Evolutionary conservation across 768 basidiomycete species (phyloP).

Genomic region (Mycena metata): DNA sequence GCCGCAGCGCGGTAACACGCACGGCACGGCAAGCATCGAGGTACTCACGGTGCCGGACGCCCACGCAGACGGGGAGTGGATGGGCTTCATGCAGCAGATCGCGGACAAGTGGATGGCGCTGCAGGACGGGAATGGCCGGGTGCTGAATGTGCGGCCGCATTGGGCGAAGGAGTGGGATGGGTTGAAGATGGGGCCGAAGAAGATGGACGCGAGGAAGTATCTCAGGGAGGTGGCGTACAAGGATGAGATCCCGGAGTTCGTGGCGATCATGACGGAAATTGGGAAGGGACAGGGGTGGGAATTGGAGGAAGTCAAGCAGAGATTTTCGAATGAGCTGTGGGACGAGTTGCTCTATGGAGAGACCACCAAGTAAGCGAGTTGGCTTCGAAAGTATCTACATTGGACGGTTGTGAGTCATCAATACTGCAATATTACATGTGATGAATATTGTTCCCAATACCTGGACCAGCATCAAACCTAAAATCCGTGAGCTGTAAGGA

Average conservation of each 20-base stretch:
- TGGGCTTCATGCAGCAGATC: slow-evolving; percentile 39
- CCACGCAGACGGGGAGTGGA: slow-evolving; percentile 36
- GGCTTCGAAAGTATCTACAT: too few species aligned
- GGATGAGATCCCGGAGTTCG: slow-evolving; percentile 42
- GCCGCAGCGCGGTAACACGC: slow-evolving; percentile 42
- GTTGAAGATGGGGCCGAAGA: slow-evolving; percentile 34
- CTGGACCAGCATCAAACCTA: too few species aligned
- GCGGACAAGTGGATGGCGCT: slow-evolving; percentile 43
- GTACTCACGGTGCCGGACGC: slow-evolving; percentile 42
- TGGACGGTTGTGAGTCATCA: too few species aligned
- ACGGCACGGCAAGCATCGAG: slow-evolving; percentile 43
- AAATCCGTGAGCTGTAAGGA: too few species aligned
- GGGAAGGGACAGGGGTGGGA: slow-evolving; percentile 33
- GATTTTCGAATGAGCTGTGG: slow-evolving; percentile 42
- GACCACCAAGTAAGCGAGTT: slow-evolving; percentile 14
- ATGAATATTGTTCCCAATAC: too few species aligned
- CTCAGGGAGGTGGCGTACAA: slow-evolving; percentile 43
- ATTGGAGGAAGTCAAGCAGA: slow-evolving; percentile 35
- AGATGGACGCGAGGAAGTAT: slow-evolving; percentile 40
- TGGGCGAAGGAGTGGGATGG: slow-evolving; percentile 48
- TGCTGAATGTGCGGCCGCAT: slow-evolving; percentile 43
- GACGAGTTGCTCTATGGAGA: slow-evolving; percentile 38
- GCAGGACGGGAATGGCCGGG: slow-evolving; percentile 34
- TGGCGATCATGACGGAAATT: slow-evolving; percentile 36
- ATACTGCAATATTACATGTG: too few species aligned